phyloP scores from a whole-genome alignment of 2,329 filamentous ascomycete species.

The Calonectria pseudoturangicola region DNA sequence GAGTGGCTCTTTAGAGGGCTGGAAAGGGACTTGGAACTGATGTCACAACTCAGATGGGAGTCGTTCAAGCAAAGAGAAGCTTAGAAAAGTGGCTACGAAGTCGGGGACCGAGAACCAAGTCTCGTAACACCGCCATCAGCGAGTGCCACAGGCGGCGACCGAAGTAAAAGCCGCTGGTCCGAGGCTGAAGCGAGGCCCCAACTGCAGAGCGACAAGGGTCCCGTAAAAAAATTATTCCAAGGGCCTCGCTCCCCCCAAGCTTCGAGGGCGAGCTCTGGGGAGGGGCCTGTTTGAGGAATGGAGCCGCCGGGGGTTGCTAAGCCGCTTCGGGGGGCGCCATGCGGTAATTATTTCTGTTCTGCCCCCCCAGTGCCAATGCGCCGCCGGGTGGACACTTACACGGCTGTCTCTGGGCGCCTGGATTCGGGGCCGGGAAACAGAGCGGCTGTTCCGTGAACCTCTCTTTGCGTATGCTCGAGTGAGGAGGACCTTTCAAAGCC shows the following conservation, averaged over 20 bases:
- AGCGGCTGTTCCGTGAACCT: constrained; percentile 12
- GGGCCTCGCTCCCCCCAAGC: constrained; percentile 24
- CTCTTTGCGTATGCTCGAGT: constrained; percentile 41
- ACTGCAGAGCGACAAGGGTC: constrained; percentile 32
- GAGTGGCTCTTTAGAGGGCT: constrained; percentile 24
- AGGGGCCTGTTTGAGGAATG: constrained; percentile 49
- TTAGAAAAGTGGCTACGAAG: constrained; percentile 24
- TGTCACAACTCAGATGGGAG: constrained; percentile 39
- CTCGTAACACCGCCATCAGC: constrained; percentile 50
- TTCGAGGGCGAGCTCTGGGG: constrained; percentile 24
- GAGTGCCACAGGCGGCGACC: constrained; percentile 52
- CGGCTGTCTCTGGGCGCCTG: constrained; percentile 13
- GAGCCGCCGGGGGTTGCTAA: constrained; percentile 47
- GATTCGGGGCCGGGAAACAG: constrained; percentile 31
- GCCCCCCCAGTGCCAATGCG: constrained; percentile 47
- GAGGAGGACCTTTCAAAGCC: constrained; percentile 45
- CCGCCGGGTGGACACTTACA: constrained; percentile 31
- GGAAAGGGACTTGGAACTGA: constrained; percentile 40
- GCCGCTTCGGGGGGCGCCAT: constrained; percentile 48
- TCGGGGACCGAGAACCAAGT: constrained; percentile 53
- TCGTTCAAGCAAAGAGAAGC: constrained; percentile 8
- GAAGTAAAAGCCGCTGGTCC: constrained; percentile 56
- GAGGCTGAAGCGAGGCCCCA: constrained; percentile 42
- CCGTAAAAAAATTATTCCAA: constrained; percentile 44
- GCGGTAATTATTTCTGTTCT: constrained; percentile 51